Evolutionary conservation across 164 flowering plant species (phyloP), one percentile per base, ranked within the genome.

Genomic region (Dillenia turbinata): DNA sequence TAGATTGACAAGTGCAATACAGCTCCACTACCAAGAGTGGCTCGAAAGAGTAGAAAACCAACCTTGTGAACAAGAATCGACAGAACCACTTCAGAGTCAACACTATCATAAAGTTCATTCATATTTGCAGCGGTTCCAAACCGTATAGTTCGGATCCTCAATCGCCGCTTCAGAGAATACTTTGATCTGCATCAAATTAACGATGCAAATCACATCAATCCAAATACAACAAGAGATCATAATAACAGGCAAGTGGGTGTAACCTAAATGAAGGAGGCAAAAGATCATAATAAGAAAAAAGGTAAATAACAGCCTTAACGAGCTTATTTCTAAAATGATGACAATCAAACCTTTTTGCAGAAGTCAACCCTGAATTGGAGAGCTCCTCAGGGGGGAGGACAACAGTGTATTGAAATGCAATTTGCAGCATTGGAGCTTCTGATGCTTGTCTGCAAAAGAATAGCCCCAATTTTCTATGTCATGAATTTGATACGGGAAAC

Each of bases 21-120:
- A 33, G 40, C 40, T 33, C 7, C 7, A 0, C 40, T 33, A 33
- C 40, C 40, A 33, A 33, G 6, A 33, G 40, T 33, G 40, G 40
- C 40, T 33, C 40, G 7, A 33, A 33, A 33, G 40, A 33, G 40
- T 33, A 56, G 50, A 17, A 47, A 61, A 68, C 40, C 49, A 65
- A 92, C 99, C 94, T 95, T 90, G 76, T 95, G 97, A 78, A 89
- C 92, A 68, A 95, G 97, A 61, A 95, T 70, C n/a, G 96, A 85
- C 47, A 95, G 76, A 67, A 92, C 87, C 63, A 84, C 97, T 78
- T 95, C 97, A 68, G 96, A 70, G 77, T 92, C 97, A 66, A 91
- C 96, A 78, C 81, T 83, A 68, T 95, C 97, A 70, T 92, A 95
- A 48, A 95, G 75, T 60, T 89, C 96, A 73, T 76, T 82, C 47